Evolutionary conservation across 768 basidiomycete species (phyloP).

Genomic region (Kondoa malvinella): DNA sequence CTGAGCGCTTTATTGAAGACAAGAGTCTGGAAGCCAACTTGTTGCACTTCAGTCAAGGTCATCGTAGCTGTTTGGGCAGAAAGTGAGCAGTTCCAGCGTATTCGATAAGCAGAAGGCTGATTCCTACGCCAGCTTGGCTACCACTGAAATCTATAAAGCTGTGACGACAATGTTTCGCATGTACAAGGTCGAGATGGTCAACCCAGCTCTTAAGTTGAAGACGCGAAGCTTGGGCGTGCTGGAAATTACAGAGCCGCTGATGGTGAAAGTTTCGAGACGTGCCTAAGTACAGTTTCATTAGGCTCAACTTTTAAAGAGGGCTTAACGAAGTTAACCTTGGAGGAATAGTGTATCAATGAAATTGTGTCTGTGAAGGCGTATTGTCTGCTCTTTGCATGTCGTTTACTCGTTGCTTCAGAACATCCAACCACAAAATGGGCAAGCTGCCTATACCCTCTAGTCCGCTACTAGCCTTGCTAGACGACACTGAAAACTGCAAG

Average conservation of each 20-base stretch:
- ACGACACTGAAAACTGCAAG: constrained; percentile 13
- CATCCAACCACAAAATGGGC: neutral
- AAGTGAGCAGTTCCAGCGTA: neutral
- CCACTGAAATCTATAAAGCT: neutral
- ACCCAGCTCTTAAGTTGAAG: neutral
- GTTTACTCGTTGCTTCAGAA: neutral
- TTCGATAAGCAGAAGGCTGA: neutral
- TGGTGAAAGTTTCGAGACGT: neutral
- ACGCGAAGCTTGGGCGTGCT: neutral
- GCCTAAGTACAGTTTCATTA: too few relatives aligned
- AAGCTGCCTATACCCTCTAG: neutral
- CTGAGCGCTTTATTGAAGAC: neutral
- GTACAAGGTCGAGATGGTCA: neutral
- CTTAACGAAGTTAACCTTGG: too few relatives aligned
- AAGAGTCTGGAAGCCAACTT: neutral
- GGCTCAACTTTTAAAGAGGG: too few relatives aligned
- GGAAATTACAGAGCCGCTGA: neutral
- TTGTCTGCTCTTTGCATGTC: too few relatives aligned
- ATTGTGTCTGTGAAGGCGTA: too few relatives aligned
- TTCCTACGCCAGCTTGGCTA: neutral
- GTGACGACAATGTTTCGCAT: neutral
- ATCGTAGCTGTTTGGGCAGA: neutral
- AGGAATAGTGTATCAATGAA: too few relatives aligned
- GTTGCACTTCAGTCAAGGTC: neutral
- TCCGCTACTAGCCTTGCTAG: constrained; percentile 10